Evolutionary conservation across 2,329 filamentous ascomycete genomes (phyloP).

Genomic region (Bisporella sp.): DNA sequence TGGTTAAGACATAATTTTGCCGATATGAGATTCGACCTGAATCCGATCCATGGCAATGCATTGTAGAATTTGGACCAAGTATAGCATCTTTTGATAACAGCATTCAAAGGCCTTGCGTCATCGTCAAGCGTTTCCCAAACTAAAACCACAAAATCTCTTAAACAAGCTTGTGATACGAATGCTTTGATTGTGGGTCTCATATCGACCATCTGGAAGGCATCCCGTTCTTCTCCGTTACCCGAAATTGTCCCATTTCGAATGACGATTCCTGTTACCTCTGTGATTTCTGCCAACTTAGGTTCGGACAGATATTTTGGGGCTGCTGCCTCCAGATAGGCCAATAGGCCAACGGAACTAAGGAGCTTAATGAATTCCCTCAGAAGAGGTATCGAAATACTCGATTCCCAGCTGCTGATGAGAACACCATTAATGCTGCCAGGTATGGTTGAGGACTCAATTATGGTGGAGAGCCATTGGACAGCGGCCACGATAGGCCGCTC

Average conservation of each 20-base stretch:
- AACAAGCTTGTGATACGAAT: constrained; percentile 16
- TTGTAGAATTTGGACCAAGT: constrained; percentile 19
- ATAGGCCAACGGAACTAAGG: constrained; percentile 7
- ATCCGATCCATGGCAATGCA: constrained; percentile 17
- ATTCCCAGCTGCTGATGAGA: constrained; percentile 5
- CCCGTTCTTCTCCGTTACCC: constrained; percentile 31
- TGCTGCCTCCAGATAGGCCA: constrained; percentile 18
- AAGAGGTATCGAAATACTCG: constrained; percentile 8
- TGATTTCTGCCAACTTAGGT: constrained; percentile 5
- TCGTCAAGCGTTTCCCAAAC: constrained; percentile 24
- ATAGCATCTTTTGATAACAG: constrained; percentile 21
- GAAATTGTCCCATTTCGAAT: constrained; percentile 37
- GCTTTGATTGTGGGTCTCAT: constrained; percentile 17
- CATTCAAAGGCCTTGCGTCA: constrained; percentile 15
- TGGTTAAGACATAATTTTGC: constrained; percentile 7
- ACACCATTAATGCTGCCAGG: constrained; percentile 8
- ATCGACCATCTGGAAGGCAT: constrained; percentile 34
- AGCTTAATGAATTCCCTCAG: constrained; percentile 12
- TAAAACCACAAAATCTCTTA: constrained; percentile 21
- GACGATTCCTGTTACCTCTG: constrained; percentile 30
- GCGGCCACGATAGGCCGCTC: neutral
- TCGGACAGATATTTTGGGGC: constrained; percentile 16
- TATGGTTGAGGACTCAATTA: constrained; percentile 2
- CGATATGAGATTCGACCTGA: constrained; percentile 9
- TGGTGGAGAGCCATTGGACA: neutral